These are phyloP conservation scores for Alisma plantagoaquatica DNA, from an alignment of 106 monocot species.

Conservation along the genomic window DNA sequence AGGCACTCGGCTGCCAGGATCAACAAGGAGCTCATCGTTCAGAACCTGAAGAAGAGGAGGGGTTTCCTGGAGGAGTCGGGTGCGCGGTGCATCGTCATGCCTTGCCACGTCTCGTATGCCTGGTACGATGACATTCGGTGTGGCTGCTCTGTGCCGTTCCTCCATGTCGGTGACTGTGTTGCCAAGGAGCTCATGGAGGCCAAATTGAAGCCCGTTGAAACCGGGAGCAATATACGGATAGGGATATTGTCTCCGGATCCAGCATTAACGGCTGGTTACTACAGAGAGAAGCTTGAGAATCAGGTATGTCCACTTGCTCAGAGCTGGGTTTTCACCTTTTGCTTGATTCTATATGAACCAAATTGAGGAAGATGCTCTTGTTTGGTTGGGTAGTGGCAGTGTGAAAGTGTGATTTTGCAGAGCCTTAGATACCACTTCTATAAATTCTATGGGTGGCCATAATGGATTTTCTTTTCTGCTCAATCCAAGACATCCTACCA, in stretches of 20 bases:
- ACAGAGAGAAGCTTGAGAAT: constrained; percentile 43
- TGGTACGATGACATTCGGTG: constrained; percentile 43
- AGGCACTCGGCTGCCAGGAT: neutral
- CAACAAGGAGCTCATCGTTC: constrained; percentile 14
- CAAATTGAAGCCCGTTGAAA: constrained; percentile 46
- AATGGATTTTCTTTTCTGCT: no score
- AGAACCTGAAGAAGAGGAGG: constrained; percentile 40
- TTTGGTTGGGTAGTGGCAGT: no score
- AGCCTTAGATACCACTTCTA: no score
- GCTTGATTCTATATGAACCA: no score
- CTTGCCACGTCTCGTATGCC: constrained; percentile 39
- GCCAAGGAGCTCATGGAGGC: constrained; percentile 38
- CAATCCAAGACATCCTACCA: no score
- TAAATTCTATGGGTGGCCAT: no score
- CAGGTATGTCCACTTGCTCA: constrained; percentile 44
- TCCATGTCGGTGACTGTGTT: constrained; percentile 49
- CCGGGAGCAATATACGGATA: constrained; percentile 43
- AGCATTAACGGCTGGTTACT: constrained; percentile 17
- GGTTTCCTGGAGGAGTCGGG: constrained; percentile 49
- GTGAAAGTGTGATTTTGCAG: no score
- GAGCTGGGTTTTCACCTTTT: no score
- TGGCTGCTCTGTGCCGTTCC: constrained; percentile 58
- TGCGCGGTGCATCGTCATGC: constrained; percentile 61
- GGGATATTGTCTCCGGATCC: constrained; percentile 34
- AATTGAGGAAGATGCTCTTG: no score